Percentiles rank a stretch among this genome's conserved stretches.
Evolutionary conservation across 768 basidiomycete genomes (phyloP).

Genomic region (Dendrothele bispora): DNA sequence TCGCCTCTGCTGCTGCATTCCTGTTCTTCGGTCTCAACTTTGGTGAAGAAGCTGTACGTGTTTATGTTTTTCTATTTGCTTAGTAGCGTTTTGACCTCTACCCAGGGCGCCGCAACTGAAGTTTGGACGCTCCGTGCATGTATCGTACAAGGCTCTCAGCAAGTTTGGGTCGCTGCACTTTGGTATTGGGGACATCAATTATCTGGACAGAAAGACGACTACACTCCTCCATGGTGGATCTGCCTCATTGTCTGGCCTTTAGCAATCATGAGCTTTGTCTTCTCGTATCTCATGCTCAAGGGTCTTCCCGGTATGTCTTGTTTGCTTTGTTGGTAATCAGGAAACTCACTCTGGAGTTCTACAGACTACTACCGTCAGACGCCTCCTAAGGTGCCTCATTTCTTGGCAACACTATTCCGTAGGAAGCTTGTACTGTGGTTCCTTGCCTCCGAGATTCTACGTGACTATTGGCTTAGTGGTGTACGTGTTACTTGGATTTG

Average conservation of each 20-base stretch:
- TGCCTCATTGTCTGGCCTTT: conserved; percentile 52
- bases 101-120: conserved; percentile 88
- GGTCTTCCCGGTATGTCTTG: conserved; percentile 71
- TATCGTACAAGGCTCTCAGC: conserved; percentile 92
- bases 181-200: conserved; percentile 96
- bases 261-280: conserved; percentile 51
- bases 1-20: conserved; percentile 93
- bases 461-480: conserved; percentile 91
- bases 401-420: conserved; percentile 85
- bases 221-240: conserved; percentile 73
- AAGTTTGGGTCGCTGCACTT: conserved; percentile 92
- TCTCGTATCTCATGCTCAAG: conserved; percentile 66
- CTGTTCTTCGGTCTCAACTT: conserved; percentile 95
- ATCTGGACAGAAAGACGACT: conserved; percentile 50
- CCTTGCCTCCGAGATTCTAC: conserved; percentile 85
- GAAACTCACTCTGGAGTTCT: conserved; percentile 1
- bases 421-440: conserved; percentile 94
- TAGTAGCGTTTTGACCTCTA: conserved; percentile 7
- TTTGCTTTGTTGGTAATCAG: neutral
- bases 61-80: neutral
- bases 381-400: conserved; percentile 92
- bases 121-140: conserved; percentile 92
- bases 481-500: conserved; percentile 41
- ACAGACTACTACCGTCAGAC: conserved; percentile 88
- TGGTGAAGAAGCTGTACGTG: conserved; percentile 87